Evolutionary conservation across 2,329 filamentous ascomycete species (phyloP).

Genomic region (Trichophyton benhamiae): DNA sequence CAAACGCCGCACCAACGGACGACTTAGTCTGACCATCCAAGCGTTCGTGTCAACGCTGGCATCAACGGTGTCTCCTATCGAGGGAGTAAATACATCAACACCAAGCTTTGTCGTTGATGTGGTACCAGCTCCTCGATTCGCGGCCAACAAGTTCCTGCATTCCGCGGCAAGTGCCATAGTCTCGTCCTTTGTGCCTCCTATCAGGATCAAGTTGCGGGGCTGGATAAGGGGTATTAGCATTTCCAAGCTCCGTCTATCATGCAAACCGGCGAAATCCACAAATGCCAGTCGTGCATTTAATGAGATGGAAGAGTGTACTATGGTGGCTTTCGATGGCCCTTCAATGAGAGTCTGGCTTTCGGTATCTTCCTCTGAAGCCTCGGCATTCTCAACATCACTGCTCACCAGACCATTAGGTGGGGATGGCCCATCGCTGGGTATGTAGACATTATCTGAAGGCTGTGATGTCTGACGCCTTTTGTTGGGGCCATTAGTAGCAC

Average conservation of each 20-base stretch:
- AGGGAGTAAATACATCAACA: constrained; percentile 71
- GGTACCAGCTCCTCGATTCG: constrained; percentile 24
- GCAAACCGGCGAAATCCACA: constrained; percentile 82
- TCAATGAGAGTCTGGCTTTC: constrained; percentile 36
- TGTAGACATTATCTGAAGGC: constrained; percentile 15
- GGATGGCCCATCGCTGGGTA: constrained; percentile 37
- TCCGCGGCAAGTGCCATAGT: constrained; percentile 67
- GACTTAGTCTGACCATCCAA: constrained; percentile 86
- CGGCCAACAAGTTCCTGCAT: constrained; percentile 54
- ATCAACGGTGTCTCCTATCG: constrained; percentile 61
- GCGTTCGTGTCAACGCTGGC: constrained; percentile 96
- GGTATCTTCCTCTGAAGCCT: constrained; percentile 42
- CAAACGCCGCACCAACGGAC: constrained; percentile 69
- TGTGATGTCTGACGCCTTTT: constrained; percentile 47
- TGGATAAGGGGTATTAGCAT: constrained; percentile 92
- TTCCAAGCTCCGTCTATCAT: constrained; percentile 85
- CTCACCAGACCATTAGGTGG: constrained; percentile 21
- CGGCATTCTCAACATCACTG: constrained; percentile 42
- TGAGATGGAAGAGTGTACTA: constrained; percentile 50
- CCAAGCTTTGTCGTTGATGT: constrained; percentile 5
- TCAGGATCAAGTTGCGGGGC: constrained; percentile 86
- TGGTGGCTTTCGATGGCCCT: constrained; percentile 65
- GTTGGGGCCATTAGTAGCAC: constrained; percentile 34
- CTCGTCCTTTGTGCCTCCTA: constrained; percentile 67
- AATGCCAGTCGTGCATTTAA: constrained; percentile 69